Evolutionary conservation across 2,329 filamentous ascomycete species (phyloP).

Genomic region (Elsinoe ampelina): DNA sequence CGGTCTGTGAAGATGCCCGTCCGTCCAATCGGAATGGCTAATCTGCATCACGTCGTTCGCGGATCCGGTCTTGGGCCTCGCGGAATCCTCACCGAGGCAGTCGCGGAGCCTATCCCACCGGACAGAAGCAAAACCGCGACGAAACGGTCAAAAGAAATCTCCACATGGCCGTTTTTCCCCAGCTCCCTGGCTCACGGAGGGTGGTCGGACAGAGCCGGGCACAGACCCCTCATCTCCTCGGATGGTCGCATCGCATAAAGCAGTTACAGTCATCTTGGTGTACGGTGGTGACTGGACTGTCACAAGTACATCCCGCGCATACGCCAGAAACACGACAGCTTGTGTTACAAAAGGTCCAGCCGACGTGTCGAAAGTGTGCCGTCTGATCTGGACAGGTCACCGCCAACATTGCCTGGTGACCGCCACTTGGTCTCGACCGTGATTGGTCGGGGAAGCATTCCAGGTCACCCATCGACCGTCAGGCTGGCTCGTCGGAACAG

Average conservation of each 20-base stretch:
- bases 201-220: not conserved
- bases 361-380: not conserved
- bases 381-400: not conserved
- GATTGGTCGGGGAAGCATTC: constrained; percentile 11
- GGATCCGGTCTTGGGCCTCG: constrained; percentile 8
- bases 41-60: not conserved
- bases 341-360: not conserved
- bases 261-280: not conserved
- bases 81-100: not conserved
- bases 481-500: not conserved
- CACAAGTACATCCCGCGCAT: not conserved
- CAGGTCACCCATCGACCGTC: not conserved
- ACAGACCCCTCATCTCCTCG: constrained; percentile 3
- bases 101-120: constrained; percentile 3
- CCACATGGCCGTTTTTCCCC: not conserved
- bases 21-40: constrained; percentile 2
- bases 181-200: not conserved
- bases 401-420: constrained; percentile 1
- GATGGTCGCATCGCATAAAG: not conserved
- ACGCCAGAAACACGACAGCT: not conserved
- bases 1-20: not conserved
- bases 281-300: not conserved
- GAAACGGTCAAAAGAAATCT: constrained; percentile 10
- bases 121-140: not conserved
- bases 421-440: not conserved